Conservation (phyloP, 164 flowering plant species). For the Vitis rupestris region DNA sequence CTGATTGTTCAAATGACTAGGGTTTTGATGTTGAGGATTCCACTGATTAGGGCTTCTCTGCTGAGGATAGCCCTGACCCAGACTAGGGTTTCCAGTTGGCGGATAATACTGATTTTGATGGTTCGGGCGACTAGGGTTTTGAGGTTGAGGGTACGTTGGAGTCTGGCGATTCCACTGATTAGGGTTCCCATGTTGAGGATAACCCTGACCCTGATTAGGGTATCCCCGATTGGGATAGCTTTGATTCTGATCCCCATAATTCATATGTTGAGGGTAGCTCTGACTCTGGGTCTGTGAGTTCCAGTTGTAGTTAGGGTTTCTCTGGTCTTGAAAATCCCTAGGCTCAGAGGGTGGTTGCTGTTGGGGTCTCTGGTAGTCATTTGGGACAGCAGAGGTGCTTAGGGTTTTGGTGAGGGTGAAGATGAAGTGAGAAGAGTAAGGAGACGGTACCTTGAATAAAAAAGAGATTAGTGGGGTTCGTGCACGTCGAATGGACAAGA, state of each 20-base stretch:
- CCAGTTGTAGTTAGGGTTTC: constrained; percentile 21
- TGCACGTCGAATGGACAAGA: constrained; percentile 28
- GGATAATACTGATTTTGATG: constrained; percentile 5
- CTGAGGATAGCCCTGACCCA: constrained; percentile 15
- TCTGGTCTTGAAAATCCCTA: constrained; percentile 16
- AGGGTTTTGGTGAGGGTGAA: constrained; percentile 23
- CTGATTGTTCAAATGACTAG: constrained; percentile 18
- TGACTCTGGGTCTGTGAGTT: constrained; percentile 16
- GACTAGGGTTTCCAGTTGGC: constrained; percentile 3
- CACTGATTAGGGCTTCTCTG: constrained; percentile 10
- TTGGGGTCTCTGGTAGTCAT: constrained; percentile 21
- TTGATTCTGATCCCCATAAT: constrained; percentile 16
- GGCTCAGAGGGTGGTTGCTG: constrained; percentile 16
- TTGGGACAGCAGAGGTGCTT: constrained; percentile 38
- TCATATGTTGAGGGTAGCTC: constrained; percentile 19
- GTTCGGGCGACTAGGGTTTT: constrained; percentile 11
- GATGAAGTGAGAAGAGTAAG: constrained; percentile 5
- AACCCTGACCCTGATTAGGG: constrained; percentile 20
- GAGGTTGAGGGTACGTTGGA: constrained; percentile 8
- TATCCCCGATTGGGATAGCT: constrained; percentile 9
- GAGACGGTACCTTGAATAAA: constrained; percentile 24
- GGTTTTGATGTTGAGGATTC: constrained; percentile 17
- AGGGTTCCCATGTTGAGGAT: constrained; percentile 9
- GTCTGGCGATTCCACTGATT: constrained; percentile 6
- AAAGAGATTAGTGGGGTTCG: constrained; percentile 17